phyloP scores from a whole-genome alignment of 129 eudicot genomes.

The Oenanthe sinensis region DNA sequence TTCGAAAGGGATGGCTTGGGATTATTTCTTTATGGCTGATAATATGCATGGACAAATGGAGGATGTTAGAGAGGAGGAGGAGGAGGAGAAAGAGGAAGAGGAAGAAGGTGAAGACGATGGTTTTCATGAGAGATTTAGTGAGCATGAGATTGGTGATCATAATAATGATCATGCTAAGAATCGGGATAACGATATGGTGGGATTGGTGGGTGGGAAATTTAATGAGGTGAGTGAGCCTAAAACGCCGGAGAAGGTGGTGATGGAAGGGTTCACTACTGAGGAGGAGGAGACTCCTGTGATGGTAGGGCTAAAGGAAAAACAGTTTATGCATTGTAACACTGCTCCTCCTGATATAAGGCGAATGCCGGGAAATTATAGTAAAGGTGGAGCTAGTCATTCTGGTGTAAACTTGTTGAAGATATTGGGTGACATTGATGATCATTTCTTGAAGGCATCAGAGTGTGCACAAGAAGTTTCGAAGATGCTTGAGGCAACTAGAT shows the following conservation, averaged over 20 bases:
- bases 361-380: constrained; percentile 20
- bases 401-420: constrained; percentile 64
- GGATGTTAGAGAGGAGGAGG: constrained; percentile 35
- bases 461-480: constrained; percentile 88
- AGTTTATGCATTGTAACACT: constrained; percentile 72
- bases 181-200: not conserved
- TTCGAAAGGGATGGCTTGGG: constrained; percentile 70
- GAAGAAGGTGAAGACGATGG: constrained; percentile 31
- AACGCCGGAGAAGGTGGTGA: constrained; percentile 68
- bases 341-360: constrained; percentile 70
- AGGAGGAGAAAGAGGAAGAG: constrained; percentile 27
- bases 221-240: constrained; percentile 41
- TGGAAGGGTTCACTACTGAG: constrained; percentile 43
- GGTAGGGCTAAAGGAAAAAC: constrained; percentile 34
- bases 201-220: constrained; percentile 11
- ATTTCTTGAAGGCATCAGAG: constrained; percentile 85
- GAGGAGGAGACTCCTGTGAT: constrained; percentile 62
- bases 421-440: constrained; percentile 77
- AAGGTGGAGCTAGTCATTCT: constrained; percentile 25
- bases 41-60: constrained; percentile 39
- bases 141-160: not conserved
- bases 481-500: constrained; percentile 89
- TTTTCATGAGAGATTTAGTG: constrained; percentile 11
- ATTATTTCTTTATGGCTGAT: constrained; percentile 55
- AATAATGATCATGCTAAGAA: constrained; percentile 12